Percentiles rank a stretch among this genome's conserved stretches.
Conservation (phyloP, 2,329 filamentous ascomycete species). For the Ploettnerulaceae sp. region DNA sequence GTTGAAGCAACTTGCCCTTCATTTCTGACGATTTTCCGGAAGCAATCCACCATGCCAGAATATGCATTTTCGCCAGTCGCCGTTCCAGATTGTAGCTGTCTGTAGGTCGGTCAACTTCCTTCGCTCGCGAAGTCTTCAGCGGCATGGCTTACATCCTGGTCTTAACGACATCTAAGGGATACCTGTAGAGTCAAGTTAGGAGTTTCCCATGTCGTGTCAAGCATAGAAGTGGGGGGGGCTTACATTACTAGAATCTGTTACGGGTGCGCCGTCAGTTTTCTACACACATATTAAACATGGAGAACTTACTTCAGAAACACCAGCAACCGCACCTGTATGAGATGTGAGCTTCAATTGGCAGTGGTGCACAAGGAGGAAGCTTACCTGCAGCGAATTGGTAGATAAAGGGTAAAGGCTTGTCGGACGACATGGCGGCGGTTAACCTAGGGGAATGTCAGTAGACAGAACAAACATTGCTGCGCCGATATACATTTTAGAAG, state of each 20-base stretch:
- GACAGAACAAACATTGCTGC: neutral
- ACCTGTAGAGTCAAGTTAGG: constrained; percentile 54
- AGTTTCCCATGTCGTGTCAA: constrained; percentile 1
- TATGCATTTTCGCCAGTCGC: constrained; percentile 75
- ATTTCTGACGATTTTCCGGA: constrained; percentile 91
- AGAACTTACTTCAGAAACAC: constrained; percentile 84
- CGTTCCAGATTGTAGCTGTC: constrained; percentile 78
- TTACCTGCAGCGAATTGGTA: constrained; percentile 93
- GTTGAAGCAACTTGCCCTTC: constrained; percentile 68
- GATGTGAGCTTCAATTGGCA: constrained; percentile 30
- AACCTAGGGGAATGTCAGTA: constrained; percentile 1
- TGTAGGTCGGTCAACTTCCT: constrained; percentile 37
- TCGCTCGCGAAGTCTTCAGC: neutral
- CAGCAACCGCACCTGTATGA: constrained; percentile 75
- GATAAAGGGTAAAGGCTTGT: constrained; percentile 80
- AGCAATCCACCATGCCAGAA: constrained; percentile 97
- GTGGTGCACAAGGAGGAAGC: constrained; percentile 31
- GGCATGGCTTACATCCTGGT: constrained; percentile 73
- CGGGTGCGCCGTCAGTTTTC: constrained; percentile 20
- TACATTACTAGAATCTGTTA: constrained; percentile 82
- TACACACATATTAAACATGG: neutral
- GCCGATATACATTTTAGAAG: neutral
- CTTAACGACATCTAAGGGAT: constrained; percentile 97
- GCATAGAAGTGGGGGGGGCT: constrained; percentile 32
- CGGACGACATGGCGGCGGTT: constrained; percentile 51